phyloP scores from a whole-genome alignment of 495 filamentous ascomycete genomes.

The Oleoguttula mirabilis region DNA sequence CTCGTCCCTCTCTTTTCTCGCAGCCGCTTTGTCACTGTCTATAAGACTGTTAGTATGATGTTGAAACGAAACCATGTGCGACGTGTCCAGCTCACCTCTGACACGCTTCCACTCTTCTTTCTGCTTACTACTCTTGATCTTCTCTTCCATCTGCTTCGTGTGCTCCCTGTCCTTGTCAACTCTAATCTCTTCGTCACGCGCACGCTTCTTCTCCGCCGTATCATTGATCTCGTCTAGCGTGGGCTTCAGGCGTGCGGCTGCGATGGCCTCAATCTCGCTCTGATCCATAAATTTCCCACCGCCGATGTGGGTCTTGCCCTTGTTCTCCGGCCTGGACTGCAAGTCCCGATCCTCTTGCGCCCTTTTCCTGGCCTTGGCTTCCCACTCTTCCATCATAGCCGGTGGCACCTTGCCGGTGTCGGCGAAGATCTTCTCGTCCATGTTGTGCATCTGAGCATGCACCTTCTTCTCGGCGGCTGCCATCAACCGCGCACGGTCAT shows the following conservation, averaged over 20 bases:
- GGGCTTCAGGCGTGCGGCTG: constrained; percentile 68
- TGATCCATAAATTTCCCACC: constrained; percentile 68
- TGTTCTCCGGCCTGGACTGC: constrained; percentile 34
- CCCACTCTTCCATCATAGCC: constrained; percentile 61
- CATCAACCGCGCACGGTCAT: constrained; percentile 62
- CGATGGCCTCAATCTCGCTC: constrained; percentile 69
- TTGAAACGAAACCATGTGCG: no score
- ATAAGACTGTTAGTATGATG: neutral
- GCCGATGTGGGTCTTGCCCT: constrained; percentile 66
- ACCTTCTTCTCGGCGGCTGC: constrained; percentile 78
- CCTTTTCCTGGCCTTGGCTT: constrained; percentile 55
- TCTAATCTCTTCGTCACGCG: constrained; percentile 41
- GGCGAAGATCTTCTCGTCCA: constrained; percentile 66
- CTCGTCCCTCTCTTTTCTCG: constrained; percentile 18
- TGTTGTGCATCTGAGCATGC: constrained; percentile 55
- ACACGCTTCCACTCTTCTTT: constrained; percentile 39
- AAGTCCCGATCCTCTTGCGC: constrained; percentile 54
- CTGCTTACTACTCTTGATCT: constrained; percentile 43
- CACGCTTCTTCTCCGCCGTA: constrained; percentile 54
- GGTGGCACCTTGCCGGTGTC: constrained; percentile 68
- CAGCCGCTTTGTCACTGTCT: constrained; percentile 18
- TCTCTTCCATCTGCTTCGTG: constrained; percentile 30
- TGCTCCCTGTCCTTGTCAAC: constrained; percentile 42
- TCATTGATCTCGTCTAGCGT: constrained; percentile 81
- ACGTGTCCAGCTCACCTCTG: constrained; percentile 35